A percentile compares a stretch with the other conserved stretches of the same genome.
phyloP scores from a whole-genome alignment of 768 basidiomycete species.

The Russula sp. region DNA sequence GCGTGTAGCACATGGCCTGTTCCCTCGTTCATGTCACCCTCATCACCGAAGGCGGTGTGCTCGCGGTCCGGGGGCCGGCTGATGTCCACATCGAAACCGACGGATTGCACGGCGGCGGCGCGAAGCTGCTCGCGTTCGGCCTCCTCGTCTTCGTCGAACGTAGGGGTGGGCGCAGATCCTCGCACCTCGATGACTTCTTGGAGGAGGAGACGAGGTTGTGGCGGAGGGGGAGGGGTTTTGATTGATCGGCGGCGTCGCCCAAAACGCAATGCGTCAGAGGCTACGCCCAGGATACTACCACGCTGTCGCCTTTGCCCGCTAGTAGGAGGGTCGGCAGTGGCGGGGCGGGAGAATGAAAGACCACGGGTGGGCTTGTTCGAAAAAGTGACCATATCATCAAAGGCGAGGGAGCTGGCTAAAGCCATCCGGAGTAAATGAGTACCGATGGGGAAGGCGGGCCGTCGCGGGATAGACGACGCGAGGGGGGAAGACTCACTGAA shows the following conservation, averaged over 20 bases:
- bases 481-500: constrained; percentile 18
- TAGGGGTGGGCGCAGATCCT: constrained; percentile 22
- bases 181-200: constrained; percentile 70
- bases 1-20: background rate
- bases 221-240: constrained; percentile 21
- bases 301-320: constrained; percentile 14
- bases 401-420: constrained; percentile 10
- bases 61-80: constrained; percentile 33
- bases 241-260: constrained; percentile 25
- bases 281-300: constrained; percentile 26
- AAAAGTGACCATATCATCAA: constrained; percentile 10
- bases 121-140: constrained; percentile 72
- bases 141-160: constrained; percentile 45
- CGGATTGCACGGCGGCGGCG: constrained; percentile 68
- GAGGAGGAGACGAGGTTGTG: constrained; percentile 42
- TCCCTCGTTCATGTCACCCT: constrained; percentile 32
- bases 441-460: background rate
- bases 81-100: constrained; percentile 57
- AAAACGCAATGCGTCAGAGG: constrained; percentile 27
- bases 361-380: constrained; percentile 4
- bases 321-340: constrained; percentile 15
- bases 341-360: constrained; percentile 6
- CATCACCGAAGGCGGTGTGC: constrained; percentile 36
- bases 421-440: constrained; percentile 6
- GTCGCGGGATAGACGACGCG: constrained; percentile 10